Evolutionary conservation across 2,329 filamentous ascomycete species (phyloP).

Genomic region (Fusarium continuum): DNA sequence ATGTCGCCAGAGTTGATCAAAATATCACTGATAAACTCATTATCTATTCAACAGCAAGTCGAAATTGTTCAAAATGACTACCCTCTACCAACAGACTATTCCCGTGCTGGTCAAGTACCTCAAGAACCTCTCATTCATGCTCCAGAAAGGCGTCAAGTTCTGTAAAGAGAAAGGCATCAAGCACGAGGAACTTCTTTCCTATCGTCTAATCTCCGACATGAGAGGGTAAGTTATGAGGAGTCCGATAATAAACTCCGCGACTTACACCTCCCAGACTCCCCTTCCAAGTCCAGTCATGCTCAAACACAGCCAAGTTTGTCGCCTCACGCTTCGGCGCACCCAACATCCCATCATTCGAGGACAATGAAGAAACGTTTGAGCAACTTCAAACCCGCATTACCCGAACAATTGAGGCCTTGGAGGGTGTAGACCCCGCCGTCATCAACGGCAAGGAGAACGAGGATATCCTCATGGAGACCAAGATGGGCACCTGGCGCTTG

Average conservation of each 20-base stretch:
- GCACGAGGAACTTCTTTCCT: conserved; percentile 31
- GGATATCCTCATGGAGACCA: conserved; percentile 40
- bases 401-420: conserved; percentile 44
- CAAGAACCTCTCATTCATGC: conserved; percentile 36
- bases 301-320: conserved; percentile 39
- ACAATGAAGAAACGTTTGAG: conserved; percentile 45
- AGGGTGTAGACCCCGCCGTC: conserved; percentile 36
- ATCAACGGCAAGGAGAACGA: conserved; percentile 38
- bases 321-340: conserved; percentile 29
- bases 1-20: not conserved
- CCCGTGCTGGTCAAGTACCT: conserved; percentile 45
- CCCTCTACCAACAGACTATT: conserved; percentile 38
- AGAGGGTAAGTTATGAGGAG: not conserved
- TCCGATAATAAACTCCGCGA: accelerated
- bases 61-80: conserved; percentile 24
- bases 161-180: conserved; percentile 34
- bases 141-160: conserved; percentile 34
- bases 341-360: conserved; percentile 26
- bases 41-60: not conserved
- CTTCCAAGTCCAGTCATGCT: conserved; percentile 41
- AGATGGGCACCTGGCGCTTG: conserved; percentile 41
- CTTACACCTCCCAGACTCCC: conserved; percentile 18
- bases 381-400: conserved; percentile 45
- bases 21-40: not conserved
- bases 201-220: conserved; percentile 39